Percentiles rank a stretch among this genome's conserved stretches.
Evolutionary conservation across 208 protist species (phyloP).

Genomic region (Leishmania aethiopica): DNA sequence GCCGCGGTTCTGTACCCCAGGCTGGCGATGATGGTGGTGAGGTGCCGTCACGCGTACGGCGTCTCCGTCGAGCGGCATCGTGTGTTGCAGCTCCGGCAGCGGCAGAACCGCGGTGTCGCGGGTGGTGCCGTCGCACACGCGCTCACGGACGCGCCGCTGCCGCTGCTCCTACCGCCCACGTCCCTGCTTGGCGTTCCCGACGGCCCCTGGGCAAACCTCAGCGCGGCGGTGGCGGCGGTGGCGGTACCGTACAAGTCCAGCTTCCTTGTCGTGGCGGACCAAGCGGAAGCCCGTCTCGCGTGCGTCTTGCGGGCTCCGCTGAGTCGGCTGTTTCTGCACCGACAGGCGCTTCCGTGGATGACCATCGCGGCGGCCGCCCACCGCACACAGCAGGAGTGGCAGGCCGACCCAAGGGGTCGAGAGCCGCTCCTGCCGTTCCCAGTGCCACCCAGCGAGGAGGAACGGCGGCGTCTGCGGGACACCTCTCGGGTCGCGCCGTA

Average conservation of each 20-base stretch:
- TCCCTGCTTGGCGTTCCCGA: not conserved
- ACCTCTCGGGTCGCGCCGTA: not conserved
- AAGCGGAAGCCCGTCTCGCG: not conserved
- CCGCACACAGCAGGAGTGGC: slow-evolving; percentile 1
- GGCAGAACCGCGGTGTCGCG: slow-evolving; percentile 17
- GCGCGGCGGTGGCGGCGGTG: not conserved
- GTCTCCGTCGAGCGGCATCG: not conserved
- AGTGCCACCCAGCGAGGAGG: not conserved
- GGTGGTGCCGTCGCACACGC: not conserved
- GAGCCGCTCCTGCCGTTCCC: not conserved
- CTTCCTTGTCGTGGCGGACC: not conserved
- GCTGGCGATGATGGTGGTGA: not conserved
- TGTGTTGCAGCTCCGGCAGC: not conserved
- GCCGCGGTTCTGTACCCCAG: not conserved
- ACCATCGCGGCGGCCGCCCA: not conserved
- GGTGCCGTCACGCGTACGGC: not conserved
- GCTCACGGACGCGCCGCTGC: not conserved
- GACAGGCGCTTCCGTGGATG: slow-evolving; percentile 20
- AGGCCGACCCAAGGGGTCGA: not conserved
- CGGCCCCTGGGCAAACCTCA: not conserved
- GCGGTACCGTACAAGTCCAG: not conserved
- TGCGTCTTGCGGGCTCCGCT: slow-evolving; percentile 6
- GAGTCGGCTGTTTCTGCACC: not conserved
- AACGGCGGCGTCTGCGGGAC: not conserved
- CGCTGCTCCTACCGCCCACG: not conserved